These are phyloP conservation scores for Candida montana DNA, from an alignment of 805 yeast genomes.

Conservation along the genomic window DNA sequence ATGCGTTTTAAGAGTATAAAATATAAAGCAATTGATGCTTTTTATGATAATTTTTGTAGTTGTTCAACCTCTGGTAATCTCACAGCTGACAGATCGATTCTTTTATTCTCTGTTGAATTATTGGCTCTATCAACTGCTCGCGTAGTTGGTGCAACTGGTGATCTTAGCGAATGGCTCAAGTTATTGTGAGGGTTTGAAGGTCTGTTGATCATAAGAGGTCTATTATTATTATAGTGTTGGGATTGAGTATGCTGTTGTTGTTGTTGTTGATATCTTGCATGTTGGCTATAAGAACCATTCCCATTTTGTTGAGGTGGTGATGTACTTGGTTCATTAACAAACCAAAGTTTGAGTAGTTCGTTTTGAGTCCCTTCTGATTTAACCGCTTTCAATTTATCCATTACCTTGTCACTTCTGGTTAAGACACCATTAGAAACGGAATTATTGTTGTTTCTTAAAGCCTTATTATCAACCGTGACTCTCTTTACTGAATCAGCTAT, in stretches of 20 bases:
- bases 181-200: background rate
- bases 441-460: background rate
- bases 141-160: constrained; percentile 31
- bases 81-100: constrained; percentile 23
- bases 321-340: constrained; percentile 14
- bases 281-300: constrained; percentile 9
- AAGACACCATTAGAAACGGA: background rate
- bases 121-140: constrained; percentile 35
- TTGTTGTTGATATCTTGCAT: constrained; percentile 10
- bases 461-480: constrained; percentile 24
- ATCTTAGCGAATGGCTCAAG: constrained; percentile 7
- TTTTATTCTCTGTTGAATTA: constrained; percentile 18
- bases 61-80: constrained; percentile 20
- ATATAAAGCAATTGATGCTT: too few relatives aligned
- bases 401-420: background rate
- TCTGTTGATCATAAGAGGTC: constrained; percentile 6
- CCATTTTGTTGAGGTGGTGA: constrained; percentile 6
- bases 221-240: background rate
- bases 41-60: constrained; percentile 18
- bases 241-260: constrained; percentile 16
- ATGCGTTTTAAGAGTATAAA: too few relatives aligned
- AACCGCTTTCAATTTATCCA: constrained; percentile 6
- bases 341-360: constrained; percentile 22
- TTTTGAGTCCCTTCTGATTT: constrained; percentile 17
- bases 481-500: constrained; percentile 57